Conservation (phyloP, 331 rosid genomes). For the Erythrophleum ivorense region DNA sequence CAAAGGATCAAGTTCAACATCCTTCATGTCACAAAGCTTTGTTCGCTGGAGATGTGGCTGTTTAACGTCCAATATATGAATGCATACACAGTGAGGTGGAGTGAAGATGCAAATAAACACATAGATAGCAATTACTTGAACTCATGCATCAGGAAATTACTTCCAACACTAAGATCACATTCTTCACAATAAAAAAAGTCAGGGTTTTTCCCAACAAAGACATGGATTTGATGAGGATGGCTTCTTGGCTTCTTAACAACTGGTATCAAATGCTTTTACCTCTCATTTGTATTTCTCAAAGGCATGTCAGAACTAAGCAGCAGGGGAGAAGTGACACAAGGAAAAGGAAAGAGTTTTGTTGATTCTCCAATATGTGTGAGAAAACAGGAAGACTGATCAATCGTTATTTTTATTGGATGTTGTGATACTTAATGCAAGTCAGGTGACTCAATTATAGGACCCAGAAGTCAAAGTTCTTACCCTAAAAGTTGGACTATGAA, state of each 20-base stretch:
- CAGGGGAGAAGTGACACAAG: not conserved
- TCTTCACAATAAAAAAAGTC: not conserved
- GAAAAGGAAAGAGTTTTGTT: not conserved
- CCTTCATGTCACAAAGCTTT: conserved; percentile 95
- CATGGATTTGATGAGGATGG: not conserved
- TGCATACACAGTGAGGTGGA: conserved; percentile 15
- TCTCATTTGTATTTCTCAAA: not conserved
- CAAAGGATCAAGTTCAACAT: conserved; percentile 75
- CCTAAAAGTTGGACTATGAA: conserved; percentile 20
- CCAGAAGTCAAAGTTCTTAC: not conserved
- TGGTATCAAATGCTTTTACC: not conserved
- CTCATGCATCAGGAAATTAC: not conserved
- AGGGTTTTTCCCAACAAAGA: not conserved
- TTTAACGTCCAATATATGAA: conserved; percentile 44
- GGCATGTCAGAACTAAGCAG: not conserved
- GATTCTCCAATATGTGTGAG: not conserved
- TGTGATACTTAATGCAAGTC: conserved; percentile 9
- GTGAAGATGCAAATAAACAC: conserved; percentile 1
- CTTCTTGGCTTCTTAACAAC: not conserved
- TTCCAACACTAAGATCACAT: not conserved
- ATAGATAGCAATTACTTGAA: not conserved
- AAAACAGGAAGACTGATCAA: conserved; percentile 1
- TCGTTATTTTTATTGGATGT: not conserved
- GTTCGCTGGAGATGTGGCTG: conserved; percentile 98
- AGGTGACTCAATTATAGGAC: conserved; percentile 11